A percentile compares a stretch with the other conserved stretches of the same genome.
Evolutionary conservation across 352 stramenopile species (phyloP).

Genomic region (Phytophthora multivora): DNA sequence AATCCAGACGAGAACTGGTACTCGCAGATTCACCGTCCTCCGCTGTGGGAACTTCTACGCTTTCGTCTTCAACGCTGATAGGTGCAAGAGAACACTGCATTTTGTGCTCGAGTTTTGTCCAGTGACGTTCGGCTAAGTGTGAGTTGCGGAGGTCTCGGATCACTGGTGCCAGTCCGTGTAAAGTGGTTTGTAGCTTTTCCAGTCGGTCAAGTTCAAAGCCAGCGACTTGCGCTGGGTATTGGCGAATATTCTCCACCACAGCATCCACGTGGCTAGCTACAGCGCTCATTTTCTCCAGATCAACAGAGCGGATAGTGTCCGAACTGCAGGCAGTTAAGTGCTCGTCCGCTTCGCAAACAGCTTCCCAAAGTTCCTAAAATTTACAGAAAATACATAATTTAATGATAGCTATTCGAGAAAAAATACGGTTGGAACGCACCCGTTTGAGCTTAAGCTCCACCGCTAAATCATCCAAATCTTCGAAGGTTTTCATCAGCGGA

Average conservation of each 20-base stretch:
- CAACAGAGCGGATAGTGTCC: slow-evolving; percentile 48
- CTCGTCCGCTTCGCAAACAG: slow-evolving; percentile 51
- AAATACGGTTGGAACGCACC: slow-evolving; percentile 16
- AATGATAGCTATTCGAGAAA: no score
- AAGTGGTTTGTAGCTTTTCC: slow-evolving; percentile 38
- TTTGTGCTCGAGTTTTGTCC: slow-evolving; percentile 77
- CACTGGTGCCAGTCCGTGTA: slow-evolving; percentile 54
- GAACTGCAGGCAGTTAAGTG: slow-evolving; percentile 42
- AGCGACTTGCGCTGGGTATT: slow-evolving; percentile 5
- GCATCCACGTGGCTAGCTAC: slow-evolving; percentile 27
- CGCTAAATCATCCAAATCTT: slow-evolving; percentile 38
- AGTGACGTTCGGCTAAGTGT: slow-evolving; percentile 63
- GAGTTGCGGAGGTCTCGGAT: slow-evolving; percentile 71
- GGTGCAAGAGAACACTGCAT: slow-evolving; percentile 50
- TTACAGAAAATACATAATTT: no score
- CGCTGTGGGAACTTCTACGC: not conserved
- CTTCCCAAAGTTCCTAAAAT: slow-evolving; percentile 57
- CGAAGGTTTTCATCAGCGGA: slow-evolving; percentile 42
- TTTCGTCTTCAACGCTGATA: not conserved
- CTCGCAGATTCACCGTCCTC: no score
- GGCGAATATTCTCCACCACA: slow-evolving; percentile 27
- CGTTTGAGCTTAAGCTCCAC: slow-evolving; percentile 57
- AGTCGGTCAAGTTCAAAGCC: slow-evolving; percentile 44
- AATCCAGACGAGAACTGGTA: slow-evolving; percentile 25
- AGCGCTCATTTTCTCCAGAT: slow-evolving; percentile 43